phyloP scores from a whole-genome alignment of 2,329 filamentous ascomycete genomes.

The Cordyceps militaris region DNA sequence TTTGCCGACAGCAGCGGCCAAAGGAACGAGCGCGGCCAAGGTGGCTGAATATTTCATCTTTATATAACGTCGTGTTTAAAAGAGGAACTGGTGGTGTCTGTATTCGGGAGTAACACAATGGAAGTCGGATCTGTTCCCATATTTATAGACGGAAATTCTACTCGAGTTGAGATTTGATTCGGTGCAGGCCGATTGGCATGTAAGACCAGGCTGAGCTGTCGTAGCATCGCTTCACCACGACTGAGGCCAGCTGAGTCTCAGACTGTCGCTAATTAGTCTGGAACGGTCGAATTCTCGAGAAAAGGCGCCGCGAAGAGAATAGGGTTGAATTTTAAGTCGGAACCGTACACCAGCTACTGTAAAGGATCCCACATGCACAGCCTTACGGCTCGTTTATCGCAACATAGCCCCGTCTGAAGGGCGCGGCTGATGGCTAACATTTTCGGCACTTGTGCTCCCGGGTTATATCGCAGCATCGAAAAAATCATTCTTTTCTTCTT shows the following conservation, averaged over 20 bases:
- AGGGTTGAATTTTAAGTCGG: background rate
- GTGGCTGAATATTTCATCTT: background rate
- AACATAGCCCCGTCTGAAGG: background rate
- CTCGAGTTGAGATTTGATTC: background rate
- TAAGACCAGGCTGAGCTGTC: background rate
- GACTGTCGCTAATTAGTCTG: background rate
- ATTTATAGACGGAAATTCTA: background rate
- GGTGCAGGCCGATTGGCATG: background rate
- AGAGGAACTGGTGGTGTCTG: background rate
- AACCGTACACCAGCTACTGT: background rate
- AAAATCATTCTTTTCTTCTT: background rate
- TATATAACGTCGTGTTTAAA: background rate
- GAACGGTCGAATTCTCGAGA: background rate
- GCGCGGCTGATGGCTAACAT: too few relatives aligned
- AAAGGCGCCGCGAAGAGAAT: background rate
- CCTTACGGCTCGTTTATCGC: background rate
- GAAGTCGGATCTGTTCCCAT: background rate
- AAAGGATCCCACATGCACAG: background rate
- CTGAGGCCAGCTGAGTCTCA: background rate
- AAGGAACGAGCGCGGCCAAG: background rate
- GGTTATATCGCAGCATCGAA: too few relatives aligned
- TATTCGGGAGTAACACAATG: background rate
- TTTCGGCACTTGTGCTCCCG: too few relatives aligned
- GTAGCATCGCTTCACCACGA: background rate
- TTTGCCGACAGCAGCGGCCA: background rate